Conservation (phyloP, 1,139 yeast species). For the Geotrichum carabidarum region DNA sequence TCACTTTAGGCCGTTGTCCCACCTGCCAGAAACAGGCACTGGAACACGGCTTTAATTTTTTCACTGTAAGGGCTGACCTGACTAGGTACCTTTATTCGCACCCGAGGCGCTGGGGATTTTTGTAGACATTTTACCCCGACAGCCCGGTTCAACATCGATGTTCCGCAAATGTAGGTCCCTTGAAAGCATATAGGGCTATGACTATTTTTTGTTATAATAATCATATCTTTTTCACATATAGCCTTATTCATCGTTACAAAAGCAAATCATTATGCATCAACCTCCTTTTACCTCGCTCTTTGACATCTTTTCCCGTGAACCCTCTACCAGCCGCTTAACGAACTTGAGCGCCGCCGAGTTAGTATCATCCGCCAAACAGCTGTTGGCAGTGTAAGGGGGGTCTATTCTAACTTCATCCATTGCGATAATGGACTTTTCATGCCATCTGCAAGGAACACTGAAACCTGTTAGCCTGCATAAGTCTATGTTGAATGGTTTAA, state of each 20-base stretch:
- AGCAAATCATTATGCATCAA: constrained; percentile 29
- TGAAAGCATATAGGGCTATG: too few species aligned
- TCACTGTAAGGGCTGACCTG: too few species aligned
- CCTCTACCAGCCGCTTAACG: constrained; percentile 52
- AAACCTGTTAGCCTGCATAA: not conserved
- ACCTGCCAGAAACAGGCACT: too few species aligned
- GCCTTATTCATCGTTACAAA: not conserved
- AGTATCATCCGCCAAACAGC: constrained; percentile 37
- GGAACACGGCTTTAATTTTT: too few species aligned
- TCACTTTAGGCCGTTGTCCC: too few species aligned
- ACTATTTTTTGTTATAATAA: too few species aligned
- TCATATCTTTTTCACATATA: not conserved
- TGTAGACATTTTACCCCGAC: too few species aligned
- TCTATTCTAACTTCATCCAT: constrained; percentile 48
- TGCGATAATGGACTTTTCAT: constrained; percentile 46
- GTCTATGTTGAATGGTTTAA: constrained; percentile 24
- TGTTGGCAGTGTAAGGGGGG: constrained; percentile 47
- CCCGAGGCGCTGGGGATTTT: too few species aligned
- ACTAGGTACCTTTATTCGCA: too few species aligned
- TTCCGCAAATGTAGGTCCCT: too few species aligned
- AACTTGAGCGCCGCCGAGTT: constrained; percentile 43
- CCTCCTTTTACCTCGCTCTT: constrained; percentile 59
- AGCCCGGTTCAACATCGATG: too few species aligned
- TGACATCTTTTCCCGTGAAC: constrained; percentile 50
- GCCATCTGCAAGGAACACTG: constrained; percentile 47